These are phyloP conservation scores for Debaryomyces prosopidis DNA, from an alignment of 805 yeast genomes.

Conservation along the genomic window DNA sequence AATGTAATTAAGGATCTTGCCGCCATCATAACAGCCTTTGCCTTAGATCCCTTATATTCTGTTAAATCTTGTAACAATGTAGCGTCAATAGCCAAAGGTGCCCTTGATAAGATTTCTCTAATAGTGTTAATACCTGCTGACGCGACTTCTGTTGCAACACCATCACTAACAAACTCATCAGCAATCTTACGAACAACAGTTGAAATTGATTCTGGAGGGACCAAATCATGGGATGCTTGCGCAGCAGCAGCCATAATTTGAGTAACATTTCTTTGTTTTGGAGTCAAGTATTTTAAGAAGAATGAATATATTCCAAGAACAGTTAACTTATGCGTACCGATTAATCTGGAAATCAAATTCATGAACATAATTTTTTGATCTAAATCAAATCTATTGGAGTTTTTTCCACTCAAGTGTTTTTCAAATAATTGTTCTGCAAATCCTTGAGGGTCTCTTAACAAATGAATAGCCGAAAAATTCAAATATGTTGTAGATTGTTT, in stretches of 20 bases:
- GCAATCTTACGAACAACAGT: conserved; percentile 89
- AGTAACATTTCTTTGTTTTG: conserved; percentile 92
- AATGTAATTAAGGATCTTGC: conserved; percentile 84
- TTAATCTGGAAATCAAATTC: conserved; percentile 83
- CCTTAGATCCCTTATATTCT: conserved; percentile 88
- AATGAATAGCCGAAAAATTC: conserved; percentile 92
- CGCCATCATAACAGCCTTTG: conserved; percentile 93
- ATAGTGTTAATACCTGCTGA: conserved; percentile 97
- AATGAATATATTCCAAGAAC: conserved; percentile 88
- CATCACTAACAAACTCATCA: conserved; percentile 96
- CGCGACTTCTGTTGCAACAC: conserved; percentile 97
- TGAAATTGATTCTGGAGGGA: conserved; percentile 89
- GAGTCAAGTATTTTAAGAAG: conserved; percentile 86
- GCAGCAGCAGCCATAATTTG: conserved; percentile 97
- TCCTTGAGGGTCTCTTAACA: conserved; percentile 95
- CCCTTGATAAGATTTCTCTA: conserved; percentile 88
- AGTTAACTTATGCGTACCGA: conserved; percentile 93
- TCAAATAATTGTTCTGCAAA: conserved; percentile 85
- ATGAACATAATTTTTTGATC: conserved; percentile 88
- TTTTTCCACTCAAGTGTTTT: conserved; percentile 69
- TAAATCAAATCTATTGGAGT: conserved; percentile 67
- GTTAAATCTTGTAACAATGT: conserved; percentile 84
- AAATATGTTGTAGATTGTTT: conserved; percentile 65
- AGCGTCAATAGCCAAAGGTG: conserved; percentile 91
- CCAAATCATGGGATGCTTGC: conserved; percentile 93